Evolutionary conservation across 1,139 yeast genomes (phyloP), one percentile per base, ranked within the genome.

Genomic region (Candida albicans): DNA sequence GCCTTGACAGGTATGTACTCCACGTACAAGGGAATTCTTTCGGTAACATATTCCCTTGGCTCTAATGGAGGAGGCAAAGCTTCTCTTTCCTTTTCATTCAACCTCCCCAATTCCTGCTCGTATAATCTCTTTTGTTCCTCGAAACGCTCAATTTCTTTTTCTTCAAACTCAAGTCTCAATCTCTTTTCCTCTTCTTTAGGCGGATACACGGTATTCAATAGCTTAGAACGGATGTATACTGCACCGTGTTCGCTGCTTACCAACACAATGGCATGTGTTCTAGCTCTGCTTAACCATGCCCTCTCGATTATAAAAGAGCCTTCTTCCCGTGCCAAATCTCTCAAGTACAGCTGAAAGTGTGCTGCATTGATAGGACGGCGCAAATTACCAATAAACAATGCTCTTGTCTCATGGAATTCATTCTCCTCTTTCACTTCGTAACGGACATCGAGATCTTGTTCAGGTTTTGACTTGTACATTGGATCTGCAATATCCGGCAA

Each of bases 1-100:
- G 75, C 76, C 49, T 70, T 68, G 10, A 71, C 77, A 0, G 78
- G 78, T 32, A 74, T 67, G 51, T 57, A 73, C 50, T 74, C 79
- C 34, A 69, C 68, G 49, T 58, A 73, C 33, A 73, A 50, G 9
- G 64, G 62, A 33, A 54, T 55, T 49, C 71, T 54, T 14, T 57
- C 57, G 4, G 57, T 56, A 4, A 46, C 37, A 32, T 49, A 58
- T 28, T 58, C 51, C 28, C 56, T 52, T 9, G 62, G 64, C 22
- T 54, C 56, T 3, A 39, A 27, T 3, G 63, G 62, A 5, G 57
- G 52, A 11, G 49, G 32, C 18, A 48, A 29, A 11, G 32, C 13
- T 12, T 44, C 47, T 26, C 34, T 47, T 31, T 47, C 51, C 5
- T 44, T 50, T 3, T 48, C 53, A 3, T 33, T n/a, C n/a, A 39